A percentile compares a stretch with the other conserved stretches of the same genome.
Conservation (phyloP, 2,329 filamentous ascomycete genomes). For the Aspergillus tubingensis region DNA sequence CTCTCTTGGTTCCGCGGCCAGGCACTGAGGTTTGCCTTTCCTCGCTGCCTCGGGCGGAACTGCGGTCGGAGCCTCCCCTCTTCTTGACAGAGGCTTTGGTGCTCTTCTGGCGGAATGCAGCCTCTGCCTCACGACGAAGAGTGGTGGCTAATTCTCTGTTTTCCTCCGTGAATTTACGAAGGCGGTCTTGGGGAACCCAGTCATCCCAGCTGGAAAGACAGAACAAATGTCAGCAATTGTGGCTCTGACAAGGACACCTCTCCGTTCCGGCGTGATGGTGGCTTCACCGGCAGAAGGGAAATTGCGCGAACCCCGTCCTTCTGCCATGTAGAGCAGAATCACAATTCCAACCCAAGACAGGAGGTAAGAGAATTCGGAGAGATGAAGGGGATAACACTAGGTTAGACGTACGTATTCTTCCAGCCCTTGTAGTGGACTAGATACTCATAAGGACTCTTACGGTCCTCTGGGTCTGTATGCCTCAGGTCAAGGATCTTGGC, state of each 20-base stretch:
- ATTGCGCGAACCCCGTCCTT: background rate
- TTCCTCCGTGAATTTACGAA: constrained; percentile 92
- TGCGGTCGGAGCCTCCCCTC: constrained; percentile 43
- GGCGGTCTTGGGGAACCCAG: constrained; percentile 91
- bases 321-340: background rate
- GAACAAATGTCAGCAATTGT: constrained; percentile 16
- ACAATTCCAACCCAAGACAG: background rate
- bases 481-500: constrained; percentile 87
- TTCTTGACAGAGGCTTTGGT: constrained; percentile 42
- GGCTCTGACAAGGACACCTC: background rate
- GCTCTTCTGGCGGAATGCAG: constrained; percentile 35
- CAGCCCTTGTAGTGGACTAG: constrained; percentile 98
- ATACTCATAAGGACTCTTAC: constrained; percentile 78
- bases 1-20: constrained; percentile 47
- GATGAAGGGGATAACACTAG: constrained; percentile 15
- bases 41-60: constrained; percentile 48
- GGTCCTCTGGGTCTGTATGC: constrained; percentile 62
- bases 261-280: background rate
- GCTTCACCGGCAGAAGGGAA: constrained; percentile 3
- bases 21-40: constrained; percentile 48
- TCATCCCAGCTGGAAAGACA: constrained; percentile 76
- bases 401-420: constrained; percentile 80
- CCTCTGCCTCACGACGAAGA: constrained; percentile 46
- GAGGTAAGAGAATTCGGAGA: background rate
- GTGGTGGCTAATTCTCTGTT: constrained; percentile 80